Evolutionary conservation across 306 rosid genomes (phyloP).

Genomic region (Arachis hypogaea): DNA sequence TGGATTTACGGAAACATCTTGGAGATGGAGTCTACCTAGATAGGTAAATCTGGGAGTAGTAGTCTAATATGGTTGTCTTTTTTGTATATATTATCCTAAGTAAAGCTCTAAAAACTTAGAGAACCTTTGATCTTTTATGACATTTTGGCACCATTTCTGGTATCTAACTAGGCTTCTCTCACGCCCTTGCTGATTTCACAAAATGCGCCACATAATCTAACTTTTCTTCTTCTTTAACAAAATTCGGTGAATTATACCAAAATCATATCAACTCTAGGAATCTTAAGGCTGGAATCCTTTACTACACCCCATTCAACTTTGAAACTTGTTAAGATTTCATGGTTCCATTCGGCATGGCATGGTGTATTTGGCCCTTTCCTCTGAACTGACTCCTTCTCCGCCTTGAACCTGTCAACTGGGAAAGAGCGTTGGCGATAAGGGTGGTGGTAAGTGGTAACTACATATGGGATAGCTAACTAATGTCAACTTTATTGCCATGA

Average conservation of each 20-base stretch:
- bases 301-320: too few species aligned
- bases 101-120: slow-evolving; percentile 22
- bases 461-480: too few species aligned
- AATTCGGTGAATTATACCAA: too few species aligned
- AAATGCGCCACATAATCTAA: slow-evolving; percentile 20
- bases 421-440: too few species aligned
- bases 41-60: slow-evolving; percentile 28
- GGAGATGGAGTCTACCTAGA: slow-evolving; percentile 38
- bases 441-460: too few species aligned
- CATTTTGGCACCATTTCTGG: slow-evolving; percentile 22
- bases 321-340: too few species aligned
- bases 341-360: too few species aligned
- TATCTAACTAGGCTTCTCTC: slow-evolving; percentile 28
- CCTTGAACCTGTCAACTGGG: too few species aligned
- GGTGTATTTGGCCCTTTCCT: too few species aligned
- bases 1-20: slow-evolving; percentile 22
- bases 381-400: too few species aligned
- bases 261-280: neutral
- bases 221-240: neutral
- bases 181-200: slow-evolving; percentile 8
- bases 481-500: too few species aligned
- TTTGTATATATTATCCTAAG: slow-evolving; percentile 42
- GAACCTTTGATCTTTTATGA: slow-evolving; percentile 30
- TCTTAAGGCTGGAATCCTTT: neutral
- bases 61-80: slow-evolving; percentile 24